Percentiles rank a stretch among this genome's conserved stretches.
These are phyloP conservation scores for Fremontodendron californicum DNA, from an alignment of 345 rosid species.

Conservation along the genomic window DNA sequence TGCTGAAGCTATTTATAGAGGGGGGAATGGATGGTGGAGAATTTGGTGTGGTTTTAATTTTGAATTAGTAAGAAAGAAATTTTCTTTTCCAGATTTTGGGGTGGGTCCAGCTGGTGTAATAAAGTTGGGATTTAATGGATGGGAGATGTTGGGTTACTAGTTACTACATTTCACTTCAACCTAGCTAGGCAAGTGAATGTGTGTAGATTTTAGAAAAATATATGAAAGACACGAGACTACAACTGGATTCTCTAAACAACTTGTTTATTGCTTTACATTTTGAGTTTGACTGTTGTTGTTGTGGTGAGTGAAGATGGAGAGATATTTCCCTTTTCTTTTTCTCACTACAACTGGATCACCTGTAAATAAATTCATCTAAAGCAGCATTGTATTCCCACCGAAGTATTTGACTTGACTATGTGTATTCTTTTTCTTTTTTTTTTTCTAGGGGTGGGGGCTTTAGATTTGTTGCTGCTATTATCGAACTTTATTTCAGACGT, in stretches of 20 bases:
- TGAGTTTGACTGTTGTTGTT: not conserved
- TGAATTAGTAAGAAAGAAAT: not conserved
- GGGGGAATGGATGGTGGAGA: not conserved
- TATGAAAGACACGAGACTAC: not conserved
- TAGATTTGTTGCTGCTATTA: not conserved
- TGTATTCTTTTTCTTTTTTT: not conserved
- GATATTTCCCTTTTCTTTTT: not conserved
- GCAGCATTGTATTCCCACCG: not conserved
- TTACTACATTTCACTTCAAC: not conserved
- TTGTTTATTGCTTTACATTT: not conserved
- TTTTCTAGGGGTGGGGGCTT: not conserved
- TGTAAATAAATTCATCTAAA: not conserved
- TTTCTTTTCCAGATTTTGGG: not conserved
- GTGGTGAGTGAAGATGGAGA: not conserved
- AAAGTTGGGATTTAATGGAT: not conserved
- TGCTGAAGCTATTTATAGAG: not conserved
- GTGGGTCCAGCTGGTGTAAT: not conserved
- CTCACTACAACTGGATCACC: not conserved
- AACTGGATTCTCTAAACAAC: not conserved
- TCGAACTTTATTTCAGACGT: not conserved
- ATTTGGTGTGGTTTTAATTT: not conserved
- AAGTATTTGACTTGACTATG: not conserved
- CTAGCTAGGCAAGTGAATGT: not conserved
- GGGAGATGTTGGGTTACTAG: not conserved
- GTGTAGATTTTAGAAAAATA: not conserved